Percentiles rank a stretch among this genome's conserved stretches.
phyloP scores from a whole-genome alignment of 768 basidiomycete genomes.

The Auricularia sp. region DNA sequence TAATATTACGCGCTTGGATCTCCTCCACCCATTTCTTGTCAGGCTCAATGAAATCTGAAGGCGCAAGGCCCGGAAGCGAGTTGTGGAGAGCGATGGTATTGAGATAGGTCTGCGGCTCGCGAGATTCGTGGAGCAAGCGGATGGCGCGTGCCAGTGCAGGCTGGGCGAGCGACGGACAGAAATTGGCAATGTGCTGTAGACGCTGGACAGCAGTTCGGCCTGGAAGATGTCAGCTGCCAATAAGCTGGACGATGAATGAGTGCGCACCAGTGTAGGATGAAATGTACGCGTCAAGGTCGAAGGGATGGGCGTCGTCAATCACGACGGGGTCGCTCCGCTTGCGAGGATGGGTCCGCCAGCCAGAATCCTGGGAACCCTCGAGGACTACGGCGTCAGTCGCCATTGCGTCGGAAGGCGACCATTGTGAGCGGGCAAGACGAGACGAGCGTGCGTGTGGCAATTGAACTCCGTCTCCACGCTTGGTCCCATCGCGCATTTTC shows the following conservation, averaged over 20 bases:
- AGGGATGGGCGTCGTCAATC: conserved; percentile 74
- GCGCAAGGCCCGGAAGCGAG: conserved; percentile 32
- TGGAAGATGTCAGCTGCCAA: conserved; percentile 18
- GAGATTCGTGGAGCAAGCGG: conserved; percentile 51
- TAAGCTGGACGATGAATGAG: neutral
- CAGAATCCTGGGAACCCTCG: neutral
- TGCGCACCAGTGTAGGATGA: conserved; percentile 60
- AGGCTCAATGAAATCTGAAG: conserved; percentile 34
- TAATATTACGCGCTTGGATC: conserved; percentile 48
- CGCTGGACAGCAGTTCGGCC: conserved; percentile 73
- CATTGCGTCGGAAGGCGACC: neutral
- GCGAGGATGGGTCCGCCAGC: neutral
- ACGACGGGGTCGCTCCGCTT: conserved; percentile 8
- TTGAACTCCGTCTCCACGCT: neutral
- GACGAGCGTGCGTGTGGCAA: neutral
- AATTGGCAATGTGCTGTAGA: conserved; percentile 53
- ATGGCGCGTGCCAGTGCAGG: conserved; percentile 64
- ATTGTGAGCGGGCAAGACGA: neutral
- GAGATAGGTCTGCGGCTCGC: conserved; percentile 41
- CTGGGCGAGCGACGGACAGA: conserved; percentile 57
- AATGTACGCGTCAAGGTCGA: conserved; percentile 76
- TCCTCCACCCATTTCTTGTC: conserved; percentile 72
- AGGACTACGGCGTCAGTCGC: neutral
- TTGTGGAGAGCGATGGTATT: conserved; percentile 13
- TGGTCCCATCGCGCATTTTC: neutral